Conservation (phyloP, 2,329 filamentous ascomycete species). For the Zasmidium cellare region DNA sequence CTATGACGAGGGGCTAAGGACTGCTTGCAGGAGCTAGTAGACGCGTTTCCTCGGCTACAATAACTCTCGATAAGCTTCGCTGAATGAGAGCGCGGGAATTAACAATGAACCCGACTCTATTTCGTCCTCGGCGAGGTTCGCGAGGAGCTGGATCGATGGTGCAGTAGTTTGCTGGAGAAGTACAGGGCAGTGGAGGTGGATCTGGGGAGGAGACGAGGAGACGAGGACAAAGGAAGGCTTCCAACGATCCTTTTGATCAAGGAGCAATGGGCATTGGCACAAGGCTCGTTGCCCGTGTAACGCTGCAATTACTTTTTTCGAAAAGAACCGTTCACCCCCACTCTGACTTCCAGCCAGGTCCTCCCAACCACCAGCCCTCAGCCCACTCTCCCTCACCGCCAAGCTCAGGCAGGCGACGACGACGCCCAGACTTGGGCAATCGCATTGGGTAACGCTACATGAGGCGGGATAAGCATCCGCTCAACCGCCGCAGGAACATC, state of each 20-base stretch:
- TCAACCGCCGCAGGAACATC: conserved; percentile 9
- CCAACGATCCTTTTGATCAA: too few species aligned
- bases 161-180: not conserved
- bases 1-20: too few species aligned
- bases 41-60: too few species aligned
- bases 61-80: not conserved
- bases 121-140: not conserved
- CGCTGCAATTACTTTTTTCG: conserved; percentile 1
- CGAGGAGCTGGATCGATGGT: not conserved
- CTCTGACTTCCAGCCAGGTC: not conserved
- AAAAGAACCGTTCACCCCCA: not conserved
- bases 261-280: not conserved
- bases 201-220: not conserved
- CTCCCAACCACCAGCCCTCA: not conserved
- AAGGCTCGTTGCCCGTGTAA: not conserved
- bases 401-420: not conserved
- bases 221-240: too few species aligned
- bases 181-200: not conserved
- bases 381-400: not conserved
- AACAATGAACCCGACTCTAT: not conserved
- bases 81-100: not conserved
- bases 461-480: conserved; percentile 6
- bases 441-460: conserved; percentile 1
- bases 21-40: too few species aligned
- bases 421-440: conserved; percentile 3